phyloP scores from a whole-genome alignment of 1,284 basidiomycete species.

The Athelia sp. region DNA sequence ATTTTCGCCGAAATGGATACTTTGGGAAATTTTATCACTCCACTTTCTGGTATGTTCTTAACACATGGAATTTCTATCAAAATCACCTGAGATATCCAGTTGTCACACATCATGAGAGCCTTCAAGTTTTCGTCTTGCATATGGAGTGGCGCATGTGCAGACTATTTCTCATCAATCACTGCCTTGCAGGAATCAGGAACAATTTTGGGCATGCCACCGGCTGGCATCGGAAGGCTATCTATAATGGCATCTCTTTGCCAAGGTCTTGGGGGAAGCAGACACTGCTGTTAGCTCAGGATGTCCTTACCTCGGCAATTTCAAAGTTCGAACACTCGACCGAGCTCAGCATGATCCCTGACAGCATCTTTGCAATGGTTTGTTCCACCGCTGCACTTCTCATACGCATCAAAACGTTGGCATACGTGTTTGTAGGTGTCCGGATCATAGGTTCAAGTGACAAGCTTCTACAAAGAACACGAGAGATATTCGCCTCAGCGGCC shows the following conservation, averaged over 20 bases:
- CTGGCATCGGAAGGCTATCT: slow-evolving; percentile 18
- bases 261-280: slow-evolving; percentile 35
- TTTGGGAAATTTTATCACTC: not conserved
- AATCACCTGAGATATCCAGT: not conserved
- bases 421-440: slow-evolving; percentile 25
- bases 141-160: slow-evolving; percentile 31
- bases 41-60: not conserved
- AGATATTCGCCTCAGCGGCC: slow-evolving; percentile 26
- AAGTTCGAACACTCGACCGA: slow-evolving; percentile 22
- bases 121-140: slow-evolving; percentile 34
- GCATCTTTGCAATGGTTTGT: slow-evolving; percentile 34
- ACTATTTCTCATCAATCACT: slow-evolving; percentile 28
- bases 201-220: slow-evolving; percentile 24
- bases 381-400: slow-evolving; percentile 36
- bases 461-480: slow-evolving; percentile 27
- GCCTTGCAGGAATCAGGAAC: not conserved
- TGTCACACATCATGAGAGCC: slow-evolving; percentile 28
- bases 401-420: slow-evolving; percentile 32
- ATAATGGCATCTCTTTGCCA: slow-evolving; percentile 26
- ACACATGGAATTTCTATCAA: not conserved
- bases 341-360: slow-evolving; percentile 31
- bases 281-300: slow-evolving; percentile 30
- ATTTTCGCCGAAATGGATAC: no score
- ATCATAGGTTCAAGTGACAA: slow-evolving; percentile 33
- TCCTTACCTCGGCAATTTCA: slow-evolving; percentile 28